Conservation (phyloP, 768 basidiomycete genomes). For the Scleroderma bovista region DNA sequence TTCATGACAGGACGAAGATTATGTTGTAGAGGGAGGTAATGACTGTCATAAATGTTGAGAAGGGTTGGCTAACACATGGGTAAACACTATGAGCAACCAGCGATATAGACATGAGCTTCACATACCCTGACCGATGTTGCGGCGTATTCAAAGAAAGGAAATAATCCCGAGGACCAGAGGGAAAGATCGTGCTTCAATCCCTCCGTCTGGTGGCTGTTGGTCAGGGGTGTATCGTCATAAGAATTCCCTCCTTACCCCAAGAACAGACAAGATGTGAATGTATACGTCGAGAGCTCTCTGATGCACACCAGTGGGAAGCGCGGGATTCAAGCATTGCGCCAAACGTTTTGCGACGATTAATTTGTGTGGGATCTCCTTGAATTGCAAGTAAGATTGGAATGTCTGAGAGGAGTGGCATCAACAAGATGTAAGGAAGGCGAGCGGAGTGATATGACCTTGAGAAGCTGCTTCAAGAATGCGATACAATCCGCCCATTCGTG, state of each 20-base stretch:
- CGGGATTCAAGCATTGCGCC: conserved; percentile 96
- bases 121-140: conserved; percentile 94
- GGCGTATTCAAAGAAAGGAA: conserved; percentile 98
- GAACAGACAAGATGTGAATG: conserved; percentile 81
- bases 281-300: conserved; percentile 96
- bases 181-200: conserved; percentile 82
- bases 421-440: neutral
- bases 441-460: conserved; percentile 54
- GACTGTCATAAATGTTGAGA: conserved; percentile 86
- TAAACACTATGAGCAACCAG: neutral
- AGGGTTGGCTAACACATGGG: conserved; percentile 59
- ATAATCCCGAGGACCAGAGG: conserved; percentile 92
- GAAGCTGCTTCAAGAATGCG: conserved; percentile 88
- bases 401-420: conserved; percentile 48
- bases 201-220: conserved; percentile 52
- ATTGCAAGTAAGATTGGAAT: conserved; percentile 88
- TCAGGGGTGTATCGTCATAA: conserved; percentile 7
- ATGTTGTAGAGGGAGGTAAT: conserved; percentile 83
- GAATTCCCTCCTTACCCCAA: conserved; percentile 59
- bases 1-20: conserved; percentile 87
- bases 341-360: conserved; percentile 91
- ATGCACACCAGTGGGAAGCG: conserved; percentile 93
- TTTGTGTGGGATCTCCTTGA: conserved; percentile 94
- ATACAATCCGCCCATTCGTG: conserved; percentile 99
- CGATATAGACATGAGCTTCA: conserved; percentile 5